Evolutionary conservation across 805 yeast species (phyloP).

Genomic region (Ogataea nakhonphanomensis): DNA sequence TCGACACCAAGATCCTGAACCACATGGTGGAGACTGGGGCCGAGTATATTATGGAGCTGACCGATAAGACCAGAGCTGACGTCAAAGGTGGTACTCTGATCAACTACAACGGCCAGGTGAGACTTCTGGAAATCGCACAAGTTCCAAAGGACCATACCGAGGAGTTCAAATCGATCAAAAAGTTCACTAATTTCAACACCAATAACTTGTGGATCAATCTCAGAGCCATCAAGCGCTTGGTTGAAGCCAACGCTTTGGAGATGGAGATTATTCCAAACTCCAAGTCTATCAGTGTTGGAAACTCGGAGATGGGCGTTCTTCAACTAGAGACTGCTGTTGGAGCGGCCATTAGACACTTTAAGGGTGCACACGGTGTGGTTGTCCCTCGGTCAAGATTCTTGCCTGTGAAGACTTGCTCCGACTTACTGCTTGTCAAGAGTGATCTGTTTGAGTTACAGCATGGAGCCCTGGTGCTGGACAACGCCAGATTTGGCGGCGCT

Average conservation of each 20-base stretch:
- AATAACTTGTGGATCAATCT: slow-evolving; percentile 97
- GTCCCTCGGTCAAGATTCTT: slow-evolving; percentile 97
- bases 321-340: slow-evolving; percentile 99
- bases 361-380: slow-evolving; percentile 94
- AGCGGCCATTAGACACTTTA: slow-evolving; percentile 96
- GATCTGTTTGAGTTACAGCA: slow-evolving; percentile 89
- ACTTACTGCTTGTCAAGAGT: slow-evolving; percentile 88
- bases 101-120: slow-evolving; percentile 90
- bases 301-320: slow-evolving; percentile 74
- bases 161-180: slow-evolving; percentile 96
- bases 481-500: slow-evolving; percentile 83
- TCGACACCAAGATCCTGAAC: slow-evolving; percentile 81
- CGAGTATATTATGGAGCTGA: slow-evolving; percentile 97
- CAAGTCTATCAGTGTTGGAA: slow-evolving; percentile 77
- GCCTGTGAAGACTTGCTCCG: slow-evolving; percentile 98
- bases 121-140: slow-evolving; percentile 95
- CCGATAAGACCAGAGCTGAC: slow-evolving; percentile 98
- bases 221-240: slow-evolving; percentile 88
- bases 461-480: slow-evolving; percentile 83
- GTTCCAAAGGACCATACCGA: slow-evolving; percentile 98
- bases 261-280: slow-evolving; percentile 95
- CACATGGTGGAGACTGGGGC: slow-evolving; percentile 91
- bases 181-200: slow-evolving; percentile 97
- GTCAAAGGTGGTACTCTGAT: slow-evolving; percentile 99
- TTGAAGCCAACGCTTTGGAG: slow-evolving; percentile 75